Conservation (phyloP, 2,329 filamentous ascomycete species). For the Colletotrichum sp. region DNA sequence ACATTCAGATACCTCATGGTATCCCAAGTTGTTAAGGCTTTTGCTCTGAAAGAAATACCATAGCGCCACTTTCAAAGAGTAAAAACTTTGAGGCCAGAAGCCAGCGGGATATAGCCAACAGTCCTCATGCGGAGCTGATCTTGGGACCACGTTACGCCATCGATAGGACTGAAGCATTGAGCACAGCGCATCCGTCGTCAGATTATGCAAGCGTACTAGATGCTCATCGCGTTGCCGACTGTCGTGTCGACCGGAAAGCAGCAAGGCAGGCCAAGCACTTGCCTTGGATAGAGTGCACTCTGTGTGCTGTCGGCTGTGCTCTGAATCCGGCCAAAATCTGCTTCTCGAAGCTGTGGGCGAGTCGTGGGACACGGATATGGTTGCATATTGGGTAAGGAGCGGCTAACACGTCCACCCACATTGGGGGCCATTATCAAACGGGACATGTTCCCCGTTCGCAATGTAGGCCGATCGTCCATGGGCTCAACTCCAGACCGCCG, state of each 20-base stretch:
- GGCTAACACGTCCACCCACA: not conserved
- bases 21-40: not conserved
- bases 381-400: slow-evolving; percentile 7
- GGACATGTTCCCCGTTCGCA: not conserved
- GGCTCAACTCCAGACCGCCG: slow-evolving; percentile 1
- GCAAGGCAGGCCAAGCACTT: not conserved
- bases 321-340: slow-evolving; percentile 3
- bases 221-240: not conserved
- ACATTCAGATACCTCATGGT: not conserved
- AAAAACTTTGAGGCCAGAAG: not conserved
- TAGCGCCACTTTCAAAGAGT: not conserved
- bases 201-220: not conserved
- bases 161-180: not conserved
- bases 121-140: not conserved
- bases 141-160: not conserved
- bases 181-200: not conserved
- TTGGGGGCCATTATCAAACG: not conserved
- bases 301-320: not conserved
- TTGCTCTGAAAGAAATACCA: not conserved
- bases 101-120: not conserved
- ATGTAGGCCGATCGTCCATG: not conserved
- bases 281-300: not conserved
- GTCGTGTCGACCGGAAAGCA: not conserved
- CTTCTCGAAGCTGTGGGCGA: slow-evolving; percentile 7
- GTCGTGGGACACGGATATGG: slow-evolving; percentile 4